Evolutionary conservation across 2,329 filamentous ascomycete genomes (phyloP), one percentile per base, ranked within the genome.

Genomic region (Sporothrix variecibatus): DNA sequence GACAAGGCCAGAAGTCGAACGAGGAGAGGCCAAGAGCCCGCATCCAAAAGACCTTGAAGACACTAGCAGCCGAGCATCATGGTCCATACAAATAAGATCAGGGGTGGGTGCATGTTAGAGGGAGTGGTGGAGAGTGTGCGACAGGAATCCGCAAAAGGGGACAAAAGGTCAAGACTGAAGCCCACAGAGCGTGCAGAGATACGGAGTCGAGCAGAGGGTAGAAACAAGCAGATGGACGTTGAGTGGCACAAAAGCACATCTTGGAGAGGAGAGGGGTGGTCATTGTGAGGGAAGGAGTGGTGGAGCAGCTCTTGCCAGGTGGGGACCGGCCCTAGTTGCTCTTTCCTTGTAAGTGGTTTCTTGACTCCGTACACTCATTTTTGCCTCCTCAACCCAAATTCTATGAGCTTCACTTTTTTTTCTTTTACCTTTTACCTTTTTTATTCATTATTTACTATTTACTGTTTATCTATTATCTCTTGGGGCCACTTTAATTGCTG

Each of bases 201-300:
- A 17, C 17, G 15, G 38, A 34, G 53, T 31, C 56, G 11, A 62
- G 28, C 28, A 34, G 28, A 34, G 31, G n/a, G 9, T 15, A 23
- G 60, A 65, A 23, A n/a, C 60, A n/a, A 38, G 43, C 17, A 38
- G 38, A 43, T 15, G 5, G 51, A 53, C 8, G 46, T 73, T 34
- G 49, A 68, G 62, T 73, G 62, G 62, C 58, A 49, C 34, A 58
- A 49, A 40, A 28, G 23, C 20, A 26, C n/a, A 23, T 34, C 26
- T 34, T 53, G 46, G 46, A 26, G 53, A 46, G 80, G 80, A 77
- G 65, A n/a, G 40, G 26, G 58, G 56, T 56, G 34, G 26, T 72
- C 46, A 38, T 28, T 34, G 38, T 23, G n/a, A 26, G 38, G 31
- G n/a, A 26, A 67, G 43, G 68, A 20, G 43, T 43, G 67, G 51